Evolutionary conservation across 768 basidiomycete genomes (phyloP).

Genomic region (Sporobolomyces roseus): DNA sequence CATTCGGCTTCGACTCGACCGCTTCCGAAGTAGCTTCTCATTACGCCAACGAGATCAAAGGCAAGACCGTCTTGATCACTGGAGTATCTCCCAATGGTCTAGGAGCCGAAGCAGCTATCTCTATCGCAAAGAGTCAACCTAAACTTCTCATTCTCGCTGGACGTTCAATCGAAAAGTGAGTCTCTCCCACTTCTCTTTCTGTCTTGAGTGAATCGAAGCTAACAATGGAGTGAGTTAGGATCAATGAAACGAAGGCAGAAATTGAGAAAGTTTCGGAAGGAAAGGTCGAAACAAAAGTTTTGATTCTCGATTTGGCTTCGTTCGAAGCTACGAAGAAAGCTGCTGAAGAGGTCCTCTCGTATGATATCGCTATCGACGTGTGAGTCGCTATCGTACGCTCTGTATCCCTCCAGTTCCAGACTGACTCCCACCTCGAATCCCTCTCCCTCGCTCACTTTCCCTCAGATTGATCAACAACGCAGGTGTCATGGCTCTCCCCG

Average conservation of each 20-base stretch:
- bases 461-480: conserved; percentile 35
- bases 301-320: conserved; percentile 31
- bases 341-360: conserved; percentile 25
- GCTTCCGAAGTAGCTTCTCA: conserved; percentile 14
- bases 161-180: conserved; percentile 10
- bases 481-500: not conserved
- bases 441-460: not conserved
- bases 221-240: not conserved
- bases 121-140: conserved; percentile 4
- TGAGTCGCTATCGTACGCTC: not conserved
- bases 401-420: not conserved
- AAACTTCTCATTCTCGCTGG: conserved; percentile 22
- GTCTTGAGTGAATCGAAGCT: not conserved
- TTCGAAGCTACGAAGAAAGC: conserved; percentile 19
- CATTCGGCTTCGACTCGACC: conserved; percentile 15
- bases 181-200: not conserved
- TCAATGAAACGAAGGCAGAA: conserved; percentile 5
- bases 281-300: conserved; percentile 16
- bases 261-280: conserved; percentile 23
- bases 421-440: not conserved
- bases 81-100: conserved; percentile 17
- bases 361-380: conserved; percentile 30
- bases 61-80: conserved; percentile 19
- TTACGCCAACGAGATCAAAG: not conserved
- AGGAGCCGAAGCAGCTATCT: conserved; percentile 7